These are phyloP conservation scores for Pogostemon cablin DNA, from an alignment of 257 asterid species.

Conservation along the genomic window DNA sequence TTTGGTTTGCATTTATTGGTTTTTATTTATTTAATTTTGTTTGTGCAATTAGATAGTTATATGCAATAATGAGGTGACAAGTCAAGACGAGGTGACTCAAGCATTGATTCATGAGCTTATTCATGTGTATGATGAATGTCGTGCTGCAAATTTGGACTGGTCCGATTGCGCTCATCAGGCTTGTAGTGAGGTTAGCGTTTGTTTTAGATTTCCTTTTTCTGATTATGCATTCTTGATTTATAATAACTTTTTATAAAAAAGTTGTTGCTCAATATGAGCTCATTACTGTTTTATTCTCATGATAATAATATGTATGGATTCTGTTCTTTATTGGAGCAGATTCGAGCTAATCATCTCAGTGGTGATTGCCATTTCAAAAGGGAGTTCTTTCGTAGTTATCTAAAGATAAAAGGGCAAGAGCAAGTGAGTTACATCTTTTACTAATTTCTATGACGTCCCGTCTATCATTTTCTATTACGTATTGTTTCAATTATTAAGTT, in stretches of 20 bases:
- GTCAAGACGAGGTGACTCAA: constrained; percentile 86
- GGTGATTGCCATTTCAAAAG: constrained; percentile 92
- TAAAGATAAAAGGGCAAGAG: constrained; percentile 75
- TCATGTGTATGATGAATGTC: constrained; percentile 89
- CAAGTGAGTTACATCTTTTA: constrained; percentile 49
- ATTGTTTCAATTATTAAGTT: not conserved
- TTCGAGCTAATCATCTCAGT: constrained; percentile 90
- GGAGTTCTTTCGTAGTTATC: constrained; percentile 71
- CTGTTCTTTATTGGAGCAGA: constrained; percentile 42
- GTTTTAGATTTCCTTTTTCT: not conserved
- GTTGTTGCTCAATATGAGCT: not conserved
- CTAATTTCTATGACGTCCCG: not conserved
- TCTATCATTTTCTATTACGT: not conserved
- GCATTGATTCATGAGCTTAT: constrained; percentile 92
- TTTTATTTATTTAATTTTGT: not conserved
- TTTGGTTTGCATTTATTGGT: not conserved
- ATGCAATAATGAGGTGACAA: constrained; percentile 61
- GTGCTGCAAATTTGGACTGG: constrained; percentile 87
- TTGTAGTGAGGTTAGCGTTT: constrained; percentile 70
- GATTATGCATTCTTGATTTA: not conserved
- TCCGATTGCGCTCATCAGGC: constrained; percentile 85
- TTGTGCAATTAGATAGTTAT: constrained; percentile 50
- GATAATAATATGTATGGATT: not conserved
- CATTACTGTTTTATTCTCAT: not conserved
- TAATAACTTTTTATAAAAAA: too few species aligned